A percentile compares a stretch with the other conserved stretches of the same genome.
These are phyloP conservation scores for Yamadazyma taylorii DNA, from an alignment of 1,139 yeast species.

Conservation along the genomic window DNA sequence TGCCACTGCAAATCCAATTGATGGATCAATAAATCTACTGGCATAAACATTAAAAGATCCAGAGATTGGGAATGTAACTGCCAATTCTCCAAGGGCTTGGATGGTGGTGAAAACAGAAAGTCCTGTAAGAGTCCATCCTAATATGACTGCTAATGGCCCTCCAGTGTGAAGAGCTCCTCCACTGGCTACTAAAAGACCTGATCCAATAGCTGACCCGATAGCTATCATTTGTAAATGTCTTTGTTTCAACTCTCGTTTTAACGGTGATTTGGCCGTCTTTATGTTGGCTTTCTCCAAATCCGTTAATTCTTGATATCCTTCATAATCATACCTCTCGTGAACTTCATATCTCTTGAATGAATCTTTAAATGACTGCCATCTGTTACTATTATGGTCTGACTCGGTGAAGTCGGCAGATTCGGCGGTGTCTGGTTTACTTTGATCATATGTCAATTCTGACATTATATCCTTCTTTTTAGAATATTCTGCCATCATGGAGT, in stretches of 20 bases:
- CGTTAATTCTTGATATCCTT: slow-evolving; percentile 26
- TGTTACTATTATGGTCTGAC: slow-evolving; percentile 18
- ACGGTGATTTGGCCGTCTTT: slow-evolving; percentile 40
- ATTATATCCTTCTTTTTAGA: background rate
- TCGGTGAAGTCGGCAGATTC: too few species aligned
- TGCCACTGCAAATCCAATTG: slow-evolving; percentile 44
- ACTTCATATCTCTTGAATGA: slow-evolving; percentile 31
- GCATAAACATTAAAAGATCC: slow-evolving; percentile 43
- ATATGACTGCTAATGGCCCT: slow-evolving; percentile 67
- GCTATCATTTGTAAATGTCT: slow-evolving; percentile 64
- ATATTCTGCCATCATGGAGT: background rate
- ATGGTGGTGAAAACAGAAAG: slow-evolving; percentile 32
- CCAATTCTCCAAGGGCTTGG: slow-evolving; percentile 43
- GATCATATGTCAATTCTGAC: background rate
- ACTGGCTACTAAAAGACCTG: slow-evolving; percentile 38
- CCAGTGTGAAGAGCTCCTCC: slow-evolving; percentile 46
- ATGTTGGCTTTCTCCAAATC: slow-evolving; percentile 38
- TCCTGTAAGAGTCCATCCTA: slow-evolving; percentile 44
- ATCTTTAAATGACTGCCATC: slow-evolving; percentile 41
- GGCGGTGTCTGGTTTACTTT: background rate
- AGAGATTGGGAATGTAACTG: slow-evolving; percentile 39
- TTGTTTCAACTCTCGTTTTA: slow-evolving; percentile 34
- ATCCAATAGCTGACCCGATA: slow-evolving; percentile 80
- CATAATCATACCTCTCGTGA: slow-evolving; percentile 16
- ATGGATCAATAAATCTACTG: slow-evolving; percentile 40